These are phyloP conservation scores for Lithocarpus polystachyus DNA, from an alignment of 306 rosid species.

Conservation along the genomic window DNA sequence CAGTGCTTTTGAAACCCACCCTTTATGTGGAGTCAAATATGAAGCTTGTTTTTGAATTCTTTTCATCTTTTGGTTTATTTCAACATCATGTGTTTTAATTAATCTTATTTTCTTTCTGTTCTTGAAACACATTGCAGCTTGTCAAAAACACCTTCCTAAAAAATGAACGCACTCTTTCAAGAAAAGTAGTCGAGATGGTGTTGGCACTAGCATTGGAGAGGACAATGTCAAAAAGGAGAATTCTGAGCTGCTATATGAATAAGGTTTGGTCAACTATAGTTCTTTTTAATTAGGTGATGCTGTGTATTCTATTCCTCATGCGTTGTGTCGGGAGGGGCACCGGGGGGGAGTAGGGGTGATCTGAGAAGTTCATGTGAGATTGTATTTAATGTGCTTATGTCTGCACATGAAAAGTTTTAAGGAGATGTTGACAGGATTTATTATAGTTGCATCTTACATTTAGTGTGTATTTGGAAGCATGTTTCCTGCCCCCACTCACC, in stretches of 20 bases:
- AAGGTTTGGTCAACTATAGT: constrained; percentile 26
- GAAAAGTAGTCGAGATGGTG: constrained; percentile 31
- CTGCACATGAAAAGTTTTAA: background rate
- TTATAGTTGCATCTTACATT: too few relatives aligned
- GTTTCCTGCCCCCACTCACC: background rate
- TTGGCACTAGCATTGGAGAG: constrained; percentile 35
- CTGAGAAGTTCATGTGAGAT: background rate
- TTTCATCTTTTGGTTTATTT: background rate
- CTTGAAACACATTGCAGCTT: constrained; percentile 26
- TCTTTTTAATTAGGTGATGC: background rate
- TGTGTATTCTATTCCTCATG: background rate
- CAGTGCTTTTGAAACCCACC: background rate
- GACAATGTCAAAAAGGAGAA: constrained; percentile 21
- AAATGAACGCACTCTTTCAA: constrained; percentile 23
- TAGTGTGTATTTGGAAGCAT: too few relatives aligned
- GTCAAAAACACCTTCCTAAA: constrained; percentile 27
- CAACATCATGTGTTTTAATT: background rate
- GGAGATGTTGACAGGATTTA: background rate
- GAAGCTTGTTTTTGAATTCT: background rate
- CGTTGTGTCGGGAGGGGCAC: background rate
- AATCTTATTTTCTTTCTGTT: constrained; percentile 8
- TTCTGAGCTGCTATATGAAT: constrained; percentile 33
- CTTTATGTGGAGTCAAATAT: background rate
- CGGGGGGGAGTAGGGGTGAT: background rate
- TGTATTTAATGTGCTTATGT: background rate